These are phyloP conservation scores for Pyrus hybrid DNA, from an alignment of 331 rosid genomes.

Conservation along the genomic window DNA sequence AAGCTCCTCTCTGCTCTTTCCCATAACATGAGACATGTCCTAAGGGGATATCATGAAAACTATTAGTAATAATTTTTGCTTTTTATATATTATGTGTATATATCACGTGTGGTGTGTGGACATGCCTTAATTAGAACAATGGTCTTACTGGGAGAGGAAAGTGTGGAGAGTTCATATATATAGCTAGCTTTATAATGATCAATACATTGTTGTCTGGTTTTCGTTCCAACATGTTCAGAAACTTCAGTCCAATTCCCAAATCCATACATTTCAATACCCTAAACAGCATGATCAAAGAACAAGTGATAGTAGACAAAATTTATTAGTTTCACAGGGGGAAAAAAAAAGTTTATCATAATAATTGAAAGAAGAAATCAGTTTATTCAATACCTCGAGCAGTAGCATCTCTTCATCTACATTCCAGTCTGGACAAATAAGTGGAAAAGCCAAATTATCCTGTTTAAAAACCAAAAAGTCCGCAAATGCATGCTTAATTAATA, in stretches of 20 bases:
- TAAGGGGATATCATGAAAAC: slow-evolving; percentile 20
- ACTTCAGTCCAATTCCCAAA: slow-evolving; percentile 82
- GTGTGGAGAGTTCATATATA: slow-evolving; percentile 68
- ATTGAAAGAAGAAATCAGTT: not conserved
- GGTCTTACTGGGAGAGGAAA: slow-evolving; percentile 80
- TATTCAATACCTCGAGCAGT: slow-evolving; percentile 57
- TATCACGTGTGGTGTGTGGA: not conserved
- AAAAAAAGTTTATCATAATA: not conserved
- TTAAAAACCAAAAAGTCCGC: slow-evolving; percentile 3
- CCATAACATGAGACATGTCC: slow-evolving; percentile 82
- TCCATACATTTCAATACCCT: slow-evolving; percentile 90
- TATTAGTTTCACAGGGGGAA: not conserved
- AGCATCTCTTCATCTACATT: slow-evolving; percentile 80
- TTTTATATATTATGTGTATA: not conserved
- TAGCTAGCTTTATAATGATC: slow-evolving; percentile 62
- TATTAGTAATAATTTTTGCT: not conserved
- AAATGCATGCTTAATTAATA: not conserved
- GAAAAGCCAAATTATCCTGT: slow-evolving; percentile 87
- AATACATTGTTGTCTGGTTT: slow-evolving; percentile 59
- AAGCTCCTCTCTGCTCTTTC: slow-evolving; percentile 75
- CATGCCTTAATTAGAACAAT: not conserved
- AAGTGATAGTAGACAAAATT: not conserved
- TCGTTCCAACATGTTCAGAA: slow-evolving; percentile 78
- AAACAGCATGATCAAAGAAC: slow-evolving; percentile 16
- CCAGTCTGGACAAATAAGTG: slow-evolving; percentile 82